Base-by-base conservation (phyloP, 495 filamentous ascomycete genomes). In the Lasiosphaeriaceae sp. region DNA sequence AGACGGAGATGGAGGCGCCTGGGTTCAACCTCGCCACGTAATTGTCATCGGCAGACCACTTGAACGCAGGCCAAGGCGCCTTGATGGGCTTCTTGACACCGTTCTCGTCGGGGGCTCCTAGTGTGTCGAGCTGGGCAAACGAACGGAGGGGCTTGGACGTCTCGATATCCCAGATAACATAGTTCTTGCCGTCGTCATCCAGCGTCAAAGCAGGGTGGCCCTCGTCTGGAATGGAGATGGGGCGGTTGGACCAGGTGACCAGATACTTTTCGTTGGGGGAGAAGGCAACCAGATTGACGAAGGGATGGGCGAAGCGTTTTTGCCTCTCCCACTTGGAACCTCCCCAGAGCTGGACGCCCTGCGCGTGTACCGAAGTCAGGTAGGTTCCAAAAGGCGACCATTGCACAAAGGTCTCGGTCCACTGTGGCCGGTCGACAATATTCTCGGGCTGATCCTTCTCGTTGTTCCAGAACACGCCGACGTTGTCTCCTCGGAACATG, bases 111-210 rank as follows among this genome's bases (percentile, higher is more conserved):
- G 88, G 84, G 26, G 83, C 79, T 46, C 86, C 86, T 19, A 87
- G 84, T 20, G 83, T 67, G 55, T 97, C 94, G 63, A 96, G 80
- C 54, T 89, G 93, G 23, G 89, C 85, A 68, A 98, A 98, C 0
- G 92, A 96, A 31, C 94, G 89, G 34, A 98, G 78, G 26, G 92
- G 87, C 66, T 95, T 96, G 55, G 85, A 83, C 6, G 94, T 91
- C 59, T 88, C 90, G 52, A 97, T 85, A 72, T 98, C 94, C 94
- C 94, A 98, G 65, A 98, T 90, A 65, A 98, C 88, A 67, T 97
- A 97, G 80, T 96, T 96, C 82, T 97, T 97, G 59, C 94, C 94
- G 63, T 98, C 94, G 68, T 98, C 94, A 67, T 97, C 94, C 57
- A 89, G 73, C 7, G 89, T 85, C 31, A 98, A 75, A 2, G 89